Conservation (phyloP, 176 grass and related monocot species). For the Eragrostis nindensis region DNA sequence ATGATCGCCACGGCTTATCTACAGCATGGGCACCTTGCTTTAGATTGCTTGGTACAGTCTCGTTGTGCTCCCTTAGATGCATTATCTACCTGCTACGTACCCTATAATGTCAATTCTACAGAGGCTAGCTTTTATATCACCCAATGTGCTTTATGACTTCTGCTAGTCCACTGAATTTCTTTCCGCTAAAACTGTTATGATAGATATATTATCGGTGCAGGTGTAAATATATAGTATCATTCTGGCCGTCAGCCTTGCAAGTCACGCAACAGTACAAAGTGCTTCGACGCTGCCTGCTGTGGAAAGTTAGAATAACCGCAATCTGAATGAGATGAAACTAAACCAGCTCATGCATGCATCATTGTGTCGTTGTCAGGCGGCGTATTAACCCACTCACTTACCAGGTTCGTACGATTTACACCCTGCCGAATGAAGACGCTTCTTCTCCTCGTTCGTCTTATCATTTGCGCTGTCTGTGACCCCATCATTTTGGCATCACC, state of each 20-base stretch:
- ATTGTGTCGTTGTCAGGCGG: conserved; percentile 30
- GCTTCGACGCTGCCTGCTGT: background rate
- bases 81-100: background rate
- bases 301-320: background rate
- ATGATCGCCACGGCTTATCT: conserved; percentile 47
- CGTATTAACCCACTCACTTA: conserved; percentile 13
- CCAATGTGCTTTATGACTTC: background rate
- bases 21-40: conserved; percentile 41
- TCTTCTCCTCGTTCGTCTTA: conserved; percentile 26
- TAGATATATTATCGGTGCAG: background rate
- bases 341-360: conserved; percentile 33
- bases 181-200: background rate
- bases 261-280: conserved; percentile 24
- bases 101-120: background rate
- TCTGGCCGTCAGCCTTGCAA: conserved; percentile 1
- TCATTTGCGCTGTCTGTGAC: conserved; percentile 41
- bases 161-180: background rate
- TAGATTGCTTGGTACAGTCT: conserved; percentile 24
- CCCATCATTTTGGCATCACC: conserved; percentile 49
- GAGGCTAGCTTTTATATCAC: background rate
- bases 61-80: conserved; percentile 21
- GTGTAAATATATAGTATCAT: background rate
- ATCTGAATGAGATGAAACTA: conserved; percentile 1
- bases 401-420: conserved; percentile 40
- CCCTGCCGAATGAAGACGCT: conserved; percentile 38